Conservation (phyloP, 805 yeast genomes). For the Sungouiozyma intestinalis region DNA sequence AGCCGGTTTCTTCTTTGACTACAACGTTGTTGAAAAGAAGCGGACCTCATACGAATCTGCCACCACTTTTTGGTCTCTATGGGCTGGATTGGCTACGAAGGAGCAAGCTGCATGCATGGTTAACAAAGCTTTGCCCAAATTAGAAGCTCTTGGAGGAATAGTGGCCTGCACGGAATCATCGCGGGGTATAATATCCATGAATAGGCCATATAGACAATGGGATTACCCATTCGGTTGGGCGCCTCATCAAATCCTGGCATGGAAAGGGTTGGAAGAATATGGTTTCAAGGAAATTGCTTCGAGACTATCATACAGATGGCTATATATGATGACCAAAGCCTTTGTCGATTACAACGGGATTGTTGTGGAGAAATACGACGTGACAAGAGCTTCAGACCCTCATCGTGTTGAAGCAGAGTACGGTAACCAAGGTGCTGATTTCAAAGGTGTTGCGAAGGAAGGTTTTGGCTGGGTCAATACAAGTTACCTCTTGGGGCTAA, state of each 20-base stretch:
- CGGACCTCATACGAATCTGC: constrained; percentile 72
- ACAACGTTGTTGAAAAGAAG: constrained; percentile 46
- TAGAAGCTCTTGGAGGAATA: constrained; percentile 84
- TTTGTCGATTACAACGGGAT: constrained; percentile 90
- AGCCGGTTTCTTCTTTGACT: constrained; percentile 73
- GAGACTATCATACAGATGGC: constrained; percentile 77
- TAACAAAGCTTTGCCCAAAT: constrained; percentile 44
- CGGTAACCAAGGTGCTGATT: constrained; percentile 91
- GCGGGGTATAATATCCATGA: constrained; percentile 57
- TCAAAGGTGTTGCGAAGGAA: constrained; percentile 87
- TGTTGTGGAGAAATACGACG: constrained; percentile 92
- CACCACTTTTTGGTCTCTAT: constrained; percentile 85
- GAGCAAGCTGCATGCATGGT: constrained; percentile 63
- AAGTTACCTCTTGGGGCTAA: constrained; percentile 63
- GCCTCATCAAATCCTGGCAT: constrained; percentile 90
- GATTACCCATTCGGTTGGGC: constrained; percentile 99
- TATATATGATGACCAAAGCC: constrained; percentile 77
- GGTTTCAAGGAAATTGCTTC: constrained; percentile 56
- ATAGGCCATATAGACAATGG: constrained; percentile 91
- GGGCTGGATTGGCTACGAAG: constrained; percentile 62
- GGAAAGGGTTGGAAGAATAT: constrained; percentile 75
- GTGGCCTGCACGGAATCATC: constrained; percentile 73
- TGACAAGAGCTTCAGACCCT: constrained; percentile 70
- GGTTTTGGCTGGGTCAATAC: constrained; percentile 99
- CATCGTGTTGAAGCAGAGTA: constrained; percentile 92